Base-by-base conservation (phyloP, 768 basidiomycete species). In the Dendrothele bispora region DNA sequence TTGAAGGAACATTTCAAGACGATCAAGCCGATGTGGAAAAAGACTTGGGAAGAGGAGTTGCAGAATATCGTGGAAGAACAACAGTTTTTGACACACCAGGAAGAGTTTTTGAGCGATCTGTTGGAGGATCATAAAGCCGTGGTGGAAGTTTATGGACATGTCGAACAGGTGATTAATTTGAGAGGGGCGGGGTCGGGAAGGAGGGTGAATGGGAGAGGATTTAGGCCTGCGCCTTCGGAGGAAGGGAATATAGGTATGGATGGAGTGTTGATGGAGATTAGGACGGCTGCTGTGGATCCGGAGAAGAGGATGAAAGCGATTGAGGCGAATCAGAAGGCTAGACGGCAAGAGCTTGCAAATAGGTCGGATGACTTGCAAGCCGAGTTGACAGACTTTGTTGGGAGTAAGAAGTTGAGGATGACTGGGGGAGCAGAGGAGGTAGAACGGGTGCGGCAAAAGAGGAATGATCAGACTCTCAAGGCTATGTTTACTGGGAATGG, bases 1-100 rank as follows among this genome's bases (percentile, higher is more conserved):
- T 71, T 98, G 49, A 82, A 82, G 59, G 83, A 86, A 56, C 91
- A 95, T 64, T 88, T 98, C 55, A 80, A 84, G 56, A 88, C 90
- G 10, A 80, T 95, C 59, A 92, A 88, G 60, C 93, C 95, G 35
- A 91, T 91, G 80, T 99, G 95, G 95, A 91, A 95, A 75, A 93
- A 95, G 78, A 98, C 94, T 17, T 99, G 95, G 95, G 89, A 91
- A 60, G 85, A 91, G 61, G 95, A 99, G 70, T 64, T 99, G 62
- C 88, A 92, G 74, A 91, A 92, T 55, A 94, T 99, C 47, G 88
- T 98, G 49, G 94, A 97, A 64, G 95, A 99, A 65, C 95, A 99
- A 63, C 90, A 94, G 56, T 89, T 97, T 72, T 70, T 98, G 50
- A 83, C 81, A 7, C 90, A 97, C 60, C 95, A 98, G 65, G 91